These are phyloP conservation scores for Pseudodiploospora longispora DNA, from an alignment of 2,329 filamentous ascomycete species.

Conservation along the genomic window DNA sequence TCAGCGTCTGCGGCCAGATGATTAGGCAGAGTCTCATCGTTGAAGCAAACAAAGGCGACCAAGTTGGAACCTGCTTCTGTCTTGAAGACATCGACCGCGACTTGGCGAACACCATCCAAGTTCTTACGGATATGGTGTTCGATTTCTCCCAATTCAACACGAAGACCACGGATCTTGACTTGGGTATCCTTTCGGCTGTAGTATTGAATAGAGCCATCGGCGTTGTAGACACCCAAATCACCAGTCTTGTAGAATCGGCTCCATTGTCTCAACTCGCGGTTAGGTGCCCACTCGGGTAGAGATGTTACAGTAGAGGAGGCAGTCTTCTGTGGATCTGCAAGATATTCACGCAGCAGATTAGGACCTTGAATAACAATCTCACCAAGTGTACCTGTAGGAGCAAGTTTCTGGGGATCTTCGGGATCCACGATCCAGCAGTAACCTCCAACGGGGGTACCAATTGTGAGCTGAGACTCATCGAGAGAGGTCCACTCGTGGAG, in stretches of 20 bases:
- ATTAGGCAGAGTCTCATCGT: neutral
- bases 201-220: too few species aligned
- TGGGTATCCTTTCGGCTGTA: too few species aligned
- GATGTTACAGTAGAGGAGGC: neutral
- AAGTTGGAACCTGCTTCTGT: neutral
- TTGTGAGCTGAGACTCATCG: neutral
- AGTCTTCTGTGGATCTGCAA: constrained; percentile 3
- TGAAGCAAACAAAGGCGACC: constrained; percentile 4
- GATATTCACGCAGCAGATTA: constrained; percentile 4
- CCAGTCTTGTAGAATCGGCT: constrained; percentile 6
- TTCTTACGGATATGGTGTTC: constrained; percentile 6
- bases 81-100: constrained; percentile 5
- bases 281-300: constrained; percentile 2
- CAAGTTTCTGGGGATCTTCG: neutral
- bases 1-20: neutral
- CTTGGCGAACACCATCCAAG: neutral
- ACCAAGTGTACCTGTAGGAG: too few species aligned
- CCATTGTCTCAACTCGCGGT: neutral
- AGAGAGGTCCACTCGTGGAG: neutral
- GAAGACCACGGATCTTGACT: too few species aligned
- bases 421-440: constrained; percentile 7
- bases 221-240: neutral
- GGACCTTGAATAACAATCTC: too few species aligned
- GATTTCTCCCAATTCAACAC: constrained; percentile 2
- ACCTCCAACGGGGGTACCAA: constrained; percentile 1